A percentile compares a stretch with the other conserved stretches of the same genome.
phyloP scores from a whole-genome alignment of 2,329 filamentous ascomycete species.

The Neopestalotiopsis sp. region DNA sequence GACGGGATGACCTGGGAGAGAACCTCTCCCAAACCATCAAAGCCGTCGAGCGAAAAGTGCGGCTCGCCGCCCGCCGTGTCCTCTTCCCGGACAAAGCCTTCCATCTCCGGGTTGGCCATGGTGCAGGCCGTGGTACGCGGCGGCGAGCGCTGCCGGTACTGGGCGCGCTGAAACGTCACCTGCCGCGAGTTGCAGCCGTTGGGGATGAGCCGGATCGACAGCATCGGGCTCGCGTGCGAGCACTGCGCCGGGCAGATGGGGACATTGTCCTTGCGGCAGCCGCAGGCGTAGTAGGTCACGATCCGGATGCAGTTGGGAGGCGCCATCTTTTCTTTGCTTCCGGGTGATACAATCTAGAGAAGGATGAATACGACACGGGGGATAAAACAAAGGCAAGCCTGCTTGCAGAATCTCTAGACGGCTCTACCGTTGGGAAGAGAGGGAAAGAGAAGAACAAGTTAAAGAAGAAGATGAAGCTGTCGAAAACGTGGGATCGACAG shows the following conservation, averaged over 20 bases:
- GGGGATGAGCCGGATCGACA: background rate
- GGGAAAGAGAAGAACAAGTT: too few relatives aligned
- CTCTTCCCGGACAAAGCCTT: slow-evolving; percentile 12
- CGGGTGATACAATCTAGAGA: background rate
- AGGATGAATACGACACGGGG: background rate
- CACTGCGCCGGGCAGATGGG: background rate
- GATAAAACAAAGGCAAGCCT: slow-evolving; percentile 6
- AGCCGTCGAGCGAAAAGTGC: background rate
- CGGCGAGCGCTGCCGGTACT: background rate
- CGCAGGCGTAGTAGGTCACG: slow-evolving; percentile 13
- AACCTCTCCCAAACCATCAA: slow-evolving; percentile 3
- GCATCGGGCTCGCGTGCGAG: background rate
- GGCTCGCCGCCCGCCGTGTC: slow-evolving; percentile 10
- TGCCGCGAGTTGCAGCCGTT: slow-evolving; percentile 5
- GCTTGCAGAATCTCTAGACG: slow-evolving; percentile 3
- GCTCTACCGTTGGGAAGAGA: background rate
- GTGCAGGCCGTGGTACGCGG: background rate
- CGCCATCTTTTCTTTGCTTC: background rate
- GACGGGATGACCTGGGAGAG: background rate
- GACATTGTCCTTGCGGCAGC: slow-evolving; percentile 4
- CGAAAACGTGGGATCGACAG: background rate
- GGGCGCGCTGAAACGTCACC: background rate
- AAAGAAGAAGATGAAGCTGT: background rate
- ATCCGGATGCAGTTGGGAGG: background rate
- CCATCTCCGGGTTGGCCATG: background rate